Percentiles rank a stretch among this genome's conserved stretches.
Conservation (phyloP, 305 asterid genomes). For the Solanum hybrid region DNA sequence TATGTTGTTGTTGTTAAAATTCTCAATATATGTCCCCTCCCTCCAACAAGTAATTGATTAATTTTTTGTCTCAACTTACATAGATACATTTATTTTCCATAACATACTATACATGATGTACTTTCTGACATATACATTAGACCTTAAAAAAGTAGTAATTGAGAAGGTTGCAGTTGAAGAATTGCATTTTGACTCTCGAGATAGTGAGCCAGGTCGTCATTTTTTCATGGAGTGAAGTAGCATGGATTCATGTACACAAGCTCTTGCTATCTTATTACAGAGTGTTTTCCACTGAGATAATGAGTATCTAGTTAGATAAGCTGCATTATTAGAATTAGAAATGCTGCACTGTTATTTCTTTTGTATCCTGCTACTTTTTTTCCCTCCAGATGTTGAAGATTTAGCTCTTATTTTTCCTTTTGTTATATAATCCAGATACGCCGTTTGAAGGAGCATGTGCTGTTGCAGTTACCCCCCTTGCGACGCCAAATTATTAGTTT, state of each 20-base stretch:
- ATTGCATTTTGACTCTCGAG: neutral
- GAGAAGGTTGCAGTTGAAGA: neutral
- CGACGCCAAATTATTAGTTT: slow-evolving; percentile 78
- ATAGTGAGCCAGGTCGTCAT: neutral
- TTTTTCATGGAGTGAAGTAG: neutral
- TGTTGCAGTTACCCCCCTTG: slow-evolving; percentile 82
- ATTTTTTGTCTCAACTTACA: neutral
- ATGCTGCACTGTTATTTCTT: neutral
- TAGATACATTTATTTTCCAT: neutral
- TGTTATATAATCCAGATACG: slow-evolving; percentile 51
- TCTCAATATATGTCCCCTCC: neutral
- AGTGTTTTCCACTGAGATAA: neutral
- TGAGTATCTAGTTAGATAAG: neutral
- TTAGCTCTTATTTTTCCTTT: neutral
- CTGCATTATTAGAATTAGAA: neutral
- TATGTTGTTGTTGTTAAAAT: neutral
- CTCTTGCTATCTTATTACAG: neutral
- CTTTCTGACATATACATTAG: neutral
- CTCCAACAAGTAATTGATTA: neutral
- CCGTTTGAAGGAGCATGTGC: slow-evolving; percentile 84
- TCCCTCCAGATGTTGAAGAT: neutral
- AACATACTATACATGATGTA: neutral
- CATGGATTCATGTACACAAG: neutral
- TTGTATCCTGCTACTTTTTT: neutral
- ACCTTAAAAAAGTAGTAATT: neutral